Evolutionary conservation across 306 rosid genomes (phyloP), one percentile per base, ranked within the genome.

Genomic region (Dryas alaskensis): DNA sequence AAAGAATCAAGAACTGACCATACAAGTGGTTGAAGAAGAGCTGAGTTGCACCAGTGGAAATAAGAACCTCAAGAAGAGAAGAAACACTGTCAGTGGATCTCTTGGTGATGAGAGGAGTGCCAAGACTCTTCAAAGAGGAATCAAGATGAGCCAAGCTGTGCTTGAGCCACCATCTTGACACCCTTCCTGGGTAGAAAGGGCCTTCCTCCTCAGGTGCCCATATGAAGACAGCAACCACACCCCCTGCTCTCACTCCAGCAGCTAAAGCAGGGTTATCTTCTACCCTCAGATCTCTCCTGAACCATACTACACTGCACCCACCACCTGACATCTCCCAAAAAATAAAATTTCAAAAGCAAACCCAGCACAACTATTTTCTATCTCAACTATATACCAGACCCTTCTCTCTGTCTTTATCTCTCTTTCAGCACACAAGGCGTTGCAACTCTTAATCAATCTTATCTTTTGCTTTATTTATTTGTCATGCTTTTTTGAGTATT

Each of bases 131-230:
- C 70, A 95, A 79, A 75, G 96, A 92, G 7, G 90, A 92, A 81
- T 95, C 93, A 60, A 95, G 98, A 44, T 82, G 88, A 75, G 96
- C 87, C 82, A 95, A 87, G 65, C 98, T 95, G 53, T 92, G 86
- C 55, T 92, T 95, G 16, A 95, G 95, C 99, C 99, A 95, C 99
- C 99, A 95, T 73, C 99, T 79, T 2, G 99, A 95, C 1, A 95
- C 99, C 72, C 98, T 84, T 3, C 99, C 99, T 8, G 98, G 99
- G 53, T 92, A 80, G 66, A 10, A 95, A 76, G 91, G 89, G 27
- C 99, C 99, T 60, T 92, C 99, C 64, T 95, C 99, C 37, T 95
- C 99, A 72, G 99, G 99, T 54, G 98, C 99, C 98, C 98, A 95
- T 5, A 95, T 79, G 67, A 89, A 95, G n/a, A 95, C 88, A 17